phyloP scores from a whole-genome alignment of 441 rosid genomes.

The Pelargonium australe region DNA sequence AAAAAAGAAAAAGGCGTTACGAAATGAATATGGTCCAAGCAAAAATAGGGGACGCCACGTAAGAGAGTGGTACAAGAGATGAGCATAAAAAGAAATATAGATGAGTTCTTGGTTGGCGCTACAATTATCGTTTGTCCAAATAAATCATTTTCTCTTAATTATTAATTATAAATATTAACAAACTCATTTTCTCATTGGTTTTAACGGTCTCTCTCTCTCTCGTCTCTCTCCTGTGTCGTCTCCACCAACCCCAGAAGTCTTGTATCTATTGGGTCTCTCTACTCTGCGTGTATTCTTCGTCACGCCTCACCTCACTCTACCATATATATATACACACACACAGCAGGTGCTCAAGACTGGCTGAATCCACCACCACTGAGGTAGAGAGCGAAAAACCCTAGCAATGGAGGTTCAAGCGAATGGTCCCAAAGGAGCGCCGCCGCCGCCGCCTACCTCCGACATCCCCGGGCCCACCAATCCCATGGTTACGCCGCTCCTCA shows the following conservation, averaged over 20 bases:
- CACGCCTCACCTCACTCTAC: background rate
- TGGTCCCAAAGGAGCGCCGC: slow-evolving; percentile 23
- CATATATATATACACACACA: background rate
- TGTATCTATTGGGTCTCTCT: background rate
- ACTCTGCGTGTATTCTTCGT: background rate
- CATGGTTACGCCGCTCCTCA: slow-evolving; percentile 76
- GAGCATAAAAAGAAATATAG: background rate
- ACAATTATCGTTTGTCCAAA: no score
- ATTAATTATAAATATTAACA: background rate
- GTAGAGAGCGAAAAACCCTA: background rate
- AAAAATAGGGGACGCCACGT: background rate
- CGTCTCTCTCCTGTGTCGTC: background rate
- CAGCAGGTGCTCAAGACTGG: background rate
- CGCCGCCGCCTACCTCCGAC: slow-evolving; percentile 24
- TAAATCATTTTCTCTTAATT: background rate
- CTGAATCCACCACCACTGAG: background rate
- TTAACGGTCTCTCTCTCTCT: background rate
- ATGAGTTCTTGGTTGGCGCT: no score
- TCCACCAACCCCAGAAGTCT: background rate
- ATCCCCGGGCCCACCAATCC: slow-evolving; percentile 59
- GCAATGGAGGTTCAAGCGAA: slow-evolving; percentile 37
- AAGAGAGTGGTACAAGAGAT: background rate
- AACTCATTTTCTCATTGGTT: background rate
- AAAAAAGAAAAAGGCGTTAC: no score
- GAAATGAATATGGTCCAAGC: background rate